Evolutionary conservation across 257 asterid genomes (phyloP), one percentile per base, ranked within the genome.

Genomic region (Solanum clarkiae): DNA sequence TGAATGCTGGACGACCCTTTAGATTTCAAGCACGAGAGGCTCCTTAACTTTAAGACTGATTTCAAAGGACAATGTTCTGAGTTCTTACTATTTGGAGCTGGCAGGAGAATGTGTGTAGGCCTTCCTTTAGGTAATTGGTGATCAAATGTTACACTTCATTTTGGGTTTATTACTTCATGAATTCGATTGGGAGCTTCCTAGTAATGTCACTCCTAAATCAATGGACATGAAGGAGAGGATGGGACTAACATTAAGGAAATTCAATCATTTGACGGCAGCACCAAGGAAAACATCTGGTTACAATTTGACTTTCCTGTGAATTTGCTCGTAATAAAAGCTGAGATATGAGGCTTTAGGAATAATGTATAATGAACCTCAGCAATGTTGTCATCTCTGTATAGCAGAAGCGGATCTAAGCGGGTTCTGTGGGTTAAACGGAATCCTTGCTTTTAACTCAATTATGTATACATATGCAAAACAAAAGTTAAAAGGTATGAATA

Each of bases 21-120:
- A 6, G 24, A 40, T 29, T 92, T 92, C 88, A 89, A 87, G 51
- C 94, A 92, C 0, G 90, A 91, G 84, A 89, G 94, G 66, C 90
- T 92, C 85, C 51, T 92, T 77, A 66, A 84, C 13, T 88, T 91
- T 7, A 88, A 84, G 29, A 66, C 88, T 53, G 94, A 92, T 80
- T 90, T 88, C 90, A 90, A 90, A 65, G 95, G 95, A 13, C 95
- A 92, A 22, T 89, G 89, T 85, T 92, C 87, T 24, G 90, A 91
- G 66, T 69, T 91, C 62, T 86, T 92, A 26, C 93, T 93, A 56
- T 92, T 92, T 62, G 95, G 95, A 42, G 88, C 93, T 8, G 94
- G 93, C 1, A 86, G 95, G 49, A 89, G 95, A 79, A 91, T 91
- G 45, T 92, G 95, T 36, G 93, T 85, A 36, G 94, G 95, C 29